Evolutionary conservation across 2,329 filamentous ascomycete species (phyloP), one percentile per base, ranked within the genome.

Genomic region (Diaporthe velutina): DNA sequence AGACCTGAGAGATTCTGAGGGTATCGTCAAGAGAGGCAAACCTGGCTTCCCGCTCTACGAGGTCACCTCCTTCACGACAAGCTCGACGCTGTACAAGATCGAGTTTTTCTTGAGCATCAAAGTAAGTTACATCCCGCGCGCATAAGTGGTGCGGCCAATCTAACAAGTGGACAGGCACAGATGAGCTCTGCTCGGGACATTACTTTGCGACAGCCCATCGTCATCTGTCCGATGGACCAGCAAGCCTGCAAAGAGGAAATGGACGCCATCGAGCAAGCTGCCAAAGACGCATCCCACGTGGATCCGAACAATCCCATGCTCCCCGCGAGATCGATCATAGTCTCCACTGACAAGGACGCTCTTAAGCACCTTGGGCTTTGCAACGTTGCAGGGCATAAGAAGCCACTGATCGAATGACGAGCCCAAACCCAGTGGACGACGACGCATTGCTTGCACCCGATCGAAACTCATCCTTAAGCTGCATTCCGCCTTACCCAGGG

Each of bases 221-320:
- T 98, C 45, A 97, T 98, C 70, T 98, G 96, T 80, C 96, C 97
- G 0, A 91, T 98, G 76, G 97, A 99, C 81, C 95, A 98, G 81
- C 95, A 97, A 78, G 94, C 93, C 22, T 99, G 97, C 85, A 98
- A 98, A 83, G 96, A 98, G 82, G 97, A 98, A 85, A 98, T 99
- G 95, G 96, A 98, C 80, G 96, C 96, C 50, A 98, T 99, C 77
- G 96, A 98, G 82, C 95, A 98, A 84, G 94, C 97, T 0, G 97
- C 97, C 57, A 96, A 96, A 83, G 96, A 98, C 79, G 96, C 97
- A 2, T 93, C 94, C 22, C 92, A 94, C 76, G 93, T 98, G 76
- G 95, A 96, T 78, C 93, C 93, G 0, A 95, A 97, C 76, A 97
- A 97, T 79, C 97, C 96, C 0, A 96, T 97, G 93, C 85, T 98